Percentiles rank a stretch among this genome's conserved stretches.
Conservation (phyloP, 768 basidiomycete species). For the Crepidotus variabilis region DNA sequence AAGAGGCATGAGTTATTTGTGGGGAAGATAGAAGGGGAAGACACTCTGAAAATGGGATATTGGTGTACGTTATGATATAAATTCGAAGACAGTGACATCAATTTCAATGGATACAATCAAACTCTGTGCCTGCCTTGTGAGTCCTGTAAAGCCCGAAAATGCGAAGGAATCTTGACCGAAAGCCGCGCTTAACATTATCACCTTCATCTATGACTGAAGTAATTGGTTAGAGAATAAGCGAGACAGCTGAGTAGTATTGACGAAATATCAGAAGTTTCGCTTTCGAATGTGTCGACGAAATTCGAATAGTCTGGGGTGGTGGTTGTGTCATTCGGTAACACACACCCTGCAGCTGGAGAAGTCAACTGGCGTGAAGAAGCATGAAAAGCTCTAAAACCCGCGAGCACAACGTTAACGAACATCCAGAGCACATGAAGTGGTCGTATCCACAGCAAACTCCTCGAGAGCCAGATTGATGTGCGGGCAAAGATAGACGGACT, state of each 20-base stretch:
- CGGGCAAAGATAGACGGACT: not conserved
- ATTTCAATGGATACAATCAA: not conserved
- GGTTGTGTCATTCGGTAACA: not conserved
- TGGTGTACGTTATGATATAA: not conserved
- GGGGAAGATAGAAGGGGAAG: not conserved
- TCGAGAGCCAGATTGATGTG: not conserved
- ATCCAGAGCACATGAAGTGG: not conserved
- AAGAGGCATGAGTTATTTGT: not conserved
- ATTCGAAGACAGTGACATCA: not conserved
- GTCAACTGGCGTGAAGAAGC: not conserved
- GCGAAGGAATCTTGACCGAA: not conserved
- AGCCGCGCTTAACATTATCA: too few relatives aligned
- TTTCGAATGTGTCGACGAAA: not conserved
- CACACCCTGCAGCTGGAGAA: not conserved
- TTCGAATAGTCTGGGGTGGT: not conserved
- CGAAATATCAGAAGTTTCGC: not conserved
- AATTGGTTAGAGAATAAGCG: not conserved
- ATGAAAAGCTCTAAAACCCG: not conserved
- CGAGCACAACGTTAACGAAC: not conserved
- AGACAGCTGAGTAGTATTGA: not conserved
- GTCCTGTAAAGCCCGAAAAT: not conserved
- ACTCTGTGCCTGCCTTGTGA: not conserved
- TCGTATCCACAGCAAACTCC: not conserved
- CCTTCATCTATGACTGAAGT: too few relatives aligned
- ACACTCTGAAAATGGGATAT: not conserved